A percentile compares a stretch with the other conserved stretches of the same genome.
These are phyloP conservation scores for Trametes cinnabarina DNA, from an alignment of 768 basidiomycete species.

Conservation along the genomic window DNA sequence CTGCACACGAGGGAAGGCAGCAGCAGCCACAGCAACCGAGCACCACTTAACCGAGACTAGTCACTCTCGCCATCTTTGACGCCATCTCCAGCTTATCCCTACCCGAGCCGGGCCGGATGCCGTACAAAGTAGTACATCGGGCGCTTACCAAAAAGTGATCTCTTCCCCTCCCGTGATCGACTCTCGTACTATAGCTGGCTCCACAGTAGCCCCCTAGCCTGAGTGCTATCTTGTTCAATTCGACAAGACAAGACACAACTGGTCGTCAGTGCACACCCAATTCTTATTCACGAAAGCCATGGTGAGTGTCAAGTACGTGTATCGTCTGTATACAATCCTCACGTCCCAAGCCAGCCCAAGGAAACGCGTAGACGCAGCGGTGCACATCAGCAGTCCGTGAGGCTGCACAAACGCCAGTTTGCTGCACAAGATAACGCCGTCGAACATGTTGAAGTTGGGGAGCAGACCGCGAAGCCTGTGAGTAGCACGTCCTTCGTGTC, in stretches of 20 bases:
- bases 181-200: too few relatives aligned
- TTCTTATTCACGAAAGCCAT: neutral
- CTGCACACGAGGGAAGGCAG: too few relatives aligned
- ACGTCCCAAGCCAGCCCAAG: constrained; percentile 27
- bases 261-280: too few relatives aligned
- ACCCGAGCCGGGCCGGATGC: neutral
- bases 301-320: constrained; percentile 2
- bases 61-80: too few relatives aligned
- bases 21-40: too few relatives aligned
- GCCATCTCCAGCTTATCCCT: too few relatives aligned
- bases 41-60: too few relatives aligned
- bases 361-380: constrained; percentile 41
- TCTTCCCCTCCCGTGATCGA: neutral
- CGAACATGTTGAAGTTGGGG: constrained; percentile 48
- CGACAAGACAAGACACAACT: too few relatives aligned
- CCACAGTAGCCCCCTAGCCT: too few relatives aligned
- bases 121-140: neutral
- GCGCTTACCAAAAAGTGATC: neutral
- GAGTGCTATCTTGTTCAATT: too few relatives aligned
- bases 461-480: constrained; percentile 42
- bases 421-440: constrained; percentile 49
- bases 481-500: neutral
- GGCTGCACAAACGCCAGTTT: constrained; percentile 46
- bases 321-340: neutral
- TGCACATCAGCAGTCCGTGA: constrained; percentile 54